Base-by-base conservation (phyloP, 2,329 filamentous ascomycete genomes). In the Xylariomycetidae sp. region DNA sequence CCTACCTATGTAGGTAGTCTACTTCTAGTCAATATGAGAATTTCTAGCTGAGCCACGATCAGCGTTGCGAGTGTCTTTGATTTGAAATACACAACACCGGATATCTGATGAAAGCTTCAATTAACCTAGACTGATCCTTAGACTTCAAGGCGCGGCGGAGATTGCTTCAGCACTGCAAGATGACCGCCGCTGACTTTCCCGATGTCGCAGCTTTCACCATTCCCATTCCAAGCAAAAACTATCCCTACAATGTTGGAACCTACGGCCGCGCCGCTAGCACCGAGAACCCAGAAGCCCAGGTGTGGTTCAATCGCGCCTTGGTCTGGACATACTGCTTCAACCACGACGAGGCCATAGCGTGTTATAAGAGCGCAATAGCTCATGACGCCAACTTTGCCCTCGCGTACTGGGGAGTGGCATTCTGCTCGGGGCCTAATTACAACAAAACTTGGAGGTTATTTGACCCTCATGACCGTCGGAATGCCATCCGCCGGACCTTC, bases 291-390 rank as follows among this genome's bases (percentile, higher is more conserved):
- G 56, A 61, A 25, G 62, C 71, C 1, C 70, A 76, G 46, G 52
- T 37, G n/a, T 79, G 74, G 74, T 80, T 79, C 49, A 60, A 76
- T 44, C 66, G 73, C 6, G 76, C 71, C 4, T 53, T 80, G 10
- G 56, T 67, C 13, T 80, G 76, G 75, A 63, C 59, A n/a, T 80
- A 76, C 50, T 71, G 60, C 5, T 80, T 80, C 57, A 78, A 80
- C 40, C 74, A 80, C 43, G 69, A 70, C 42, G 76, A 79, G 51
- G 69, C 72, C 1, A 62, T 60, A 11, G 44, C 46, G 20, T 75
- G 71, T 48, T 77, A 73, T 39, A 51, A 67, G 33, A 52, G 60
- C 20, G 69, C 65, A 4, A 63, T 70, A 13, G 41, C 46, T 3
- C 53, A 63, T 31, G 71, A 77, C 39, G 41, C 53, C 0, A 38